phyloP scores from a whole-genome alignment of 75 land plant genomes.

The Pinus albicaulis region DNA sequence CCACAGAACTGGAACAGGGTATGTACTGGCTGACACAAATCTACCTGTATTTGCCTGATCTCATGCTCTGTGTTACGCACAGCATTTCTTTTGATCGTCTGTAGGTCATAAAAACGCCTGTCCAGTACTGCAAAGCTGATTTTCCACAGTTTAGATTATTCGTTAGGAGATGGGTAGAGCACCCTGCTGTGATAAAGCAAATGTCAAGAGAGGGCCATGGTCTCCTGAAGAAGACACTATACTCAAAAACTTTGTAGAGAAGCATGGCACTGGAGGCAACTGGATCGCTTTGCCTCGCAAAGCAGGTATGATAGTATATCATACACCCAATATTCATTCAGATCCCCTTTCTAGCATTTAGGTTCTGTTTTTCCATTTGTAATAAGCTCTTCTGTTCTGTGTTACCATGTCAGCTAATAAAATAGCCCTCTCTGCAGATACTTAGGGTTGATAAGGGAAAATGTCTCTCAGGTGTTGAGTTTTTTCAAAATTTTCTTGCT shows the following conservation, averaged over 20 bases:
- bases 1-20: not conserved
- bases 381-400: not conserved
- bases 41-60: not conserved
- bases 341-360: not conserved
- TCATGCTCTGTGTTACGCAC: not conserved
- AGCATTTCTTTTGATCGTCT: not conserved
- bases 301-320: conserved; percentile 21
- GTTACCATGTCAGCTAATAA: not conserved
- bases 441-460: not conserved
- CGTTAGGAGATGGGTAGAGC: conserved; percentile 22
- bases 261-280: conserved; percentile 32
- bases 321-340: not conserved
- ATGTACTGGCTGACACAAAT: not conserved
- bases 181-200: conserved; percentile 33
- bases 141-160: not conserved
- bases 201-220: conserved; percentile 36
- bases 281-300: conserved; percentile 44
- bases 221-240: conserved; percentile 39
- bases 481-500: too few relatives aligned
- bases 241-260: conserved; percentile 21
- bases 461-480: not conserved
- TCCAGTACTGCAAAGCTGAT: not conserved
- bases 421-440: not conserved
- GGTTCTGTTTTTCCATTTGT: not conserved
- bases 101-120: not conserved